phyloP scores from a whole-genome alignment of 2,329 filamentous ascomycete species.

The Cordyceps tenuipes region DNA sequence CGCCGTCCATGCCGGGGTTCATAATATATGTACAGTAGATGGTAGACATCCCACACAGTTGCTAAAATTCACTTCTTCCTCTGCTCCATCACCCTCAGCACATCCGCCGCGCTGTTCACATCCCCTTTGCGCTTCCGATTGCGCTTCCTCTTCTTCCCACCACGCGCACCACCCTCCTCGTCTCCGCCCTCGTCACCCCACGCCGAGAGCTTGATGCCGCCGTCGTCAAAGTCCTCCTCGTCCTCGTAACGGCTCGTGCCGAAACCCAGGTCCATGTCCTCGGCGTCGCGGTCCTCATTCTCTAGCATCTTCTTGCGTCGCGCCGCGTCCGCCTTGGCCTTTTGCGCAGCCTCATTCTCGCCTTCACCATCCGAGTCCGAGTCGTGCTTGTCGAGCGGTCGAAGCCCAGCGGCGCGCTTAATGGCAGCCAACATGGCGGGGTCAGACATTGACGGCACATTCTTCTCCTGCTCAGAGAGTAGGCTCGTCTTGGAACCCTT shows the following conservation, averaged over 20 bases:
- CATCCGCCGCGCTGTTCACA: conserved; percentile 69
- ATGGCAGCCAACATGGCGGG: conserved; percentile 75
- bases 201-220: conserved; percentile 57
- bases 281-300: conserved; percentile 67
- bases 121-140: conserved; percentile 73
- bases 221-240: conserved; percentile 70
- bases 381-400: conserved; percentile 35
- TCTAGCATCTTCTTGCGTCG: conserved; percentile 68
- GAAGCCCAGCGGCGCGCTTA: conserved; percentile 68
- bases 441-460: conserved; percentile 55
- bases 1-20: not conserved
- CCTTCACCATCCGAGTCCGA: conserved; percentile 21
- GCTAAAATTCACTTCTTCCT: conserved; percentile 29
- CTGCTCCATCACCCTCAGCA: conserved; percentile 68
- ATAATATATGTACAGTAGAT: too few relatives aligned
- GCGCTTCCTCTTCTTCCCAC: conserved; percentile 56
- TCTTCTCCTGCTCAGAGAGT: conserved; percentile 42
- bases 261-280: conserved; percentile 92
- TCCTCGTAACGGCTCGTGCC: conserved; percentile 82
- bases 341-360: conserved; percentile 28
- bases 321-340: conserved; percentile 51
- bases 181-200: conserved; percentile 51
- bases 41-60: not conserved
- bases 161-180: conserved; percentile 33
- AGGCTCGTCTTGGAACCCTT: conserved; percentile 47